phyloP scores from a whole-genome alignment of 2,329 filamentous ascomycete genomes.

The Colletotrichum filicis region DNA sequence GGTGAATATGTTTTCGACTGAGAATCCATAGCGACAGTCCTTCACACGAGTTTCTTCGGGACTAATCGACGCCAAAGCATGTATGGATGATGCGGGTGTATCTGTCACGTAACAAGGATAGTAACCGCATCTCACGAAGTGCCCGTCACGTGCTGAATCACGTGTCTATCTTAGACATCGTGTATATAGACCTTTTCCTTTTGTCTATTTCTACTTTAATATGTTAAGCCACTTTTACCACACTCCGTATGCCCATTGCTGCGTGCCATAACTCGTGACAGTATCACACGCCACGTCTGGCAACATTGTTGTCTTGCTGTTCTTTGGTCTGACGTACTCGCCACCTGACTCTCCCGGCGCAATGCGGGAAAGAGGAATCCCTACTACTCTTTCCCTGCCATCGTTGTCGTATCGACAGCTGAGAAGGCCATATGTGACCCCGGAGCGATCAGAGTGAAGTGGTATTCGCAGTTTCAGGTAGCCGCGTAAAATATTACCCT shows the following conservation, averaged over 20 bases:
- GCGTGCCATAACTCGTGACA: too few species aligned
- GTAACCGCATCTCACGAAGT: too few species aligned
- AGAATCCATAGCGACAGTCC: not conserved
- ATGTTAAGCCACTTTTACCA: too few species aligned
- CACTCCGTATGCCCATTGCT: too few species aligned
- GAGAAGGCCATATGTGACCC: not conserved
- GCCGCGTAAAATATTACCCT: not conserved
- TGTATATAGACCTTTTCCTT: too few species aligned
- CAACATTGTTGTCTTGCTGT: not conserved
- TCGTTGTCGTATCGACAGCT: not conserved
- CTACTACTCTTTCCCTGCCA: not conserved
- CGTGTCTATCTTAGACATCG: too few species aligned
- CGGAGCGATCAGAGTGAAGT: not conserved
- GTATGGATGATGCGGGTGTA: not conserved
- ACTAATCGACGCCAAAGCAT: not conserved
- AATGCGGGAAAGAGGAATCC: not conserved
- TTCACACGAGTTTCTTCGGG: not conserved
- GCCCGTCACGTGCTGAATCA: too few species aligned
- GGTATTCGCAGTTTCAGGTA: not conserved
- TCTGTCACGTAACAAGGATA: too few species aligned
- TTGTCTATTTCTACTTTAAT: too few species aligned
- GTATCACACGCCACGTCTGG: accelerated
- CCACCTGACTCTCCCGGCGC: not conserved
- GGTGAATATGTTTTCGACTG: not conserved
- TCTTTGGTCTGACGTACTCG: slow-evolving; percentile 8